Evolutionary conservation across 371 early-diverging fungal species (phyloP).

Genomic region (Lichtheimia hyalospora): DNA sequence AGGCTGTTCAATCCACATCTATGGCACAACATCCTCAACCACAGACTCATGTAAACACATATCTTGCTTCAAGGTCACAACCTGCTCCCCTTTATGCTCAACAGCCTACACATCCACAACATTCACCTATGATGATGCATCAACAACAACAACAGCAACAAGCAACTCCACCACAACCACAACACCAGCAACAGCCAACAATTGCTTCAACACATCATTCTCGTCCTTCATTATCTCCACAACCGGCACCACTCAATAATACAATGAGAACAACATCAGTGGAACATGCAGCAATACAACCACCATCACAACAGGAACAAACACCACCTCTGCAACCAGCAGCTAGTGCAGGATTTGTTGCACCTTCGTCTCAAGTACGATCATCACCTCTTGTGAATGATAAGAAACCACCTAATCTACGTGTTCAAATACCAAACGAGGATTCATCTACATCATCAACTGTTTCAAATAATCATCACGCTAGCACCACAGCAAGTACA

Average conservation of each 20-base stretch:
- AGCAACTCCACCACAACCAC: neutral
- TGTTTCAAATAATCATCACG: neutral
- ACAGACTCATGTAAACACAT: neutral
- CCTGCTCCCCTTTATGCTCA: constrained; percentile 11
- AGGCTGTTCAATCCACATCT: too few species aligned
- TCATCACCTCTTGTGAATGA: constrained; percentile 7
- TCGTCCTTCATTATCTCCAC: constrained; percentile 9
- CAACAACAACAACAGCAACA: constrained; percentile 2
- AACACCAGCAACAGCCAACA: neutral
- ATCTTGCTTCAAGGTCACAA: constrained; percentile 2
- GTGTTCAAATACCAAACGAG: constrained; percentile 45
- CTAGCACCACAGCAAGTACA: constrained; percentile 9
- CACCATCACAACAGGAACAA: neutral
- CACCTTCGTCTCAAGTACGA: constrained; percentile 8
- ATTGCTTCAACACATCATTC: neutral
- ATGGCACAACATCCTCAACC: too few species aligned
- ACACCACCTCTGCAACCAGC: constrained; percentile 5
- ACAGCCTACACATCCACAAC: constrained; percentile 7
- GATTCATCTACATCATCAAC: constrained; percentile 7
- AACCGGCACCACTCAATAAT: constrained; percentile 5
- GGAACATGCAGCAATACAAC: neutral
- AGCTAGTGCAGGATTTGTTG: constrained; percentile 6
- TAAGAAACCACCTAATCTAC: constrained; percentile 38
- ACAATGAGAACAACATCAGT: neutral
- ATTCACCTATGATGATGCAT: constrained; percentile 8